Percentiles rank a stretch among this genome's conserved stretches.
These are phyloP conservation scores for Phytophthora rubi DNA, from an alignment of 352 stramenopile species.

Conservation along the genomic window DNA sequence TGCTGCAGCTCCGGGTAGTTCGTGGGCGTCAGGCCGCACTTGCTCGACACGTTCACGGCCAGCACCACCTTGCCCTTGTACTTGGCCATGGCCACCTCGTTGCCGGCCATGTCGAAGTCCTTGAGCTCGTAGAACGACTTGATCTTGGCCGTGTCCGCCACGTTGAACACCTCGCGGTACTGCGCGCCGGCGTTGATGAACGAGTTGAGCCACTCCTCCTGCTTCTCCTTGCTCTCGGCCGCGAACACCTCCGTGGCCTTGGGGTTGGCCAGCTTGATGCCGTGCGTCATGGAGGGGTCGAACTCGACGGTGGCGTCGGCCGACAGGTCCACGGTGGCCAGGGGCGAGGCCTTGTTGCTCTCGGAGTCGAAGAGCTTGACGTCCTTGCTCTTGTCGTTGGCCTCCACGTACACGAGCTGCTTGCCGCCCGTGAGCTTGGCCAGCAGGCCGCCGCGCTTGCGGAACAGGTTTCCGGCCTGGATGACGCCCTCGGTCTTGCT, in stretches of 20 bases:
- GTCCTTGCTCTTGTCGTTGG: conserved; percentile 52
- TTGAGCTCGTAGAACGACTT: conserved; percentile 82
- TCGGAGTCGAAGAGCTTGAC: conserved; percentile 57
- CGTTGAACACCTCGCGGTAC: conserved; percentile 54
- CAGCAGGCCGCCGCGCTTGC: conserved; percentile 32
- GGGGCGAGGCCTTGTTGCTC: conserved; percentile 31
- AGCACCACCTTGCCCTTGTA: conserved; percentile 72
- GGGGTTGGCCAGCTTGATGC: conserved; percentile 52
- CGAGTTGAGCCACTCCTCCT: conserved; percentile 57
- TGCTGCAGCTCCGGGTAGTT: conserved; percentile 88
- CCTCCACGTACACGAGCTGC: conserved; percentile 44
- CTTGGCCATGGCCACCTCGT: conserved; percentile 62
- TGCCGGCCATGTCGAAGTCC: conserved; percentile 71
- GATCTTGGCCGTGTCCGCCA: conserved; percentile 39
- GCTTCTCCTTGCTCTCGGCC: conserved; percentile 40
- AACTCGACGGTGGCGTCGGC: conserved; percentile 43
- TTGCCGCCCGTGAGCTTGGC: conserved; percentile 38
- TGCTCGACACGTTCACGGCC: conserved; percentile 80
- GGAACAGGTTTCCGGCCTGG: conserved; percentile 38
- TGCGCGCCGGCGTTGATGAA: conserved; percentile 55
- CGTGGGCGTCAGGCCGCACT: conserved; percentile 79
- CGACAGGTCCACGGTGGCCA: conserved; percentile 35
- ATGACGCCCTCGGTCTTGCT: conserved; percentile 39
- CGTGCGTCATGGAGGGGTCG: conserved; percentile 30
- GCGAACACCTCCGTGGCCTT: conserved; percentile 22